phyloP scores from a whole-genome alignment of 345 rosid species.

The Draba incana region DNA sequence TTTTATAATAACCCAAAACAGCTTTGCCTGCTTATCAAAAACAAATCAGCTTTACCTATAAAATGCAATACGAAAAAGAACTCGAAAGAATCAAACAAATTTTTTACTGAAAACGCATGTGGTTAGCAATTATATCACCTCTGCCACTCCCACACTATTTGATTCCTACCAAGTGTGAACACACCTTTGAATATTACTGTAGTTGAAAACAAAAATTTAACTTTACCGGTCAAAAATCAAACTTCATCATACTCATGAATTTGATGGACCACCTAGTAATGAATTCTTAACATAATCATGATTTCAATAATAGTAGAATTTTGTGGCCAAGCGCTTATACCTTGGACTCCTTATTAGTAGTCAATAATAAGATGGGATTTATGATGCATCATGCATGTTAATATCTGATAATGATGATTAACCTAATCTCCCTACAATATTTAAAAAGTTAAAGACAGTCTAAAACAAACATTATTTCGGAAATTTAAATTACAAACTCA shows the following conservation, averaged over 20 bases:
- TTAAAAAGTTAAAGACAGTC: constrained; percentile 9
- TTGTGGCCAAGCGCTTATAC: background rate
- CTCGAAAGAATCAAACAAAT: constrained; percentile 39
- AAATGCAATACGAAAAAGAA: constrained; percentile 27
- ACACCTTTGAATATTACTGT: constrained; percentile 23
- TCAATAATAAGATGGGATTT: constrained; percentile 28
- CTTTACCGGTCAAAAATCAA: constrained; percentile 13
- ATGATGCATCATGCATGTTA: constrained; percentile 19
- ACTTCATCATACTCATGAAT: background rate
- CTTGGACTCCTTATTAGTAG: background rate
- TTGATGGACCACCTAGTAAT: background rate
- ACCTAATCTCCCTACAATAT: constrained; percentile 26
- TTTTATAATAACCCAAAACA: background rate
- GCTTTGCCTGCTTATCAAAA: constrained; percentile 19
- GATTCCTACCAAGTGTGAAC: constrained; percentile 31
- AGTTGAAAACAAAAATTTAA: background rate
- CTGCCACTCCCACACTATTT: constrained; percentile 45
- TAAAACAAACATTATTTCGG: constrained; percentile 32
- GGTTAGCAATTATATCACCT: constrained; percentile 43
- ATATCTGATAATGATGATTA: constrained; percentile 25
- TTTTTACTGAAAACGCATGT: constrained; percentile 36
- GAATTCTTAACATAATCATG: constrained; percentile 9
- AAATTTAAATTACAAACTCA: constrained; percentile 40
- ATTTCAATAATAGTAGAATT: constrained; percentile 4
- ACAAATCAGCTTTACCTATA: constrained; percentile 32